A percentile compares a stretch with the other conserved stretches of the same genome.
Evolutionary conservation across 1,284 basidiomycete genomes (phyloP).

Genomic region (Trametes sp.): DNA sequence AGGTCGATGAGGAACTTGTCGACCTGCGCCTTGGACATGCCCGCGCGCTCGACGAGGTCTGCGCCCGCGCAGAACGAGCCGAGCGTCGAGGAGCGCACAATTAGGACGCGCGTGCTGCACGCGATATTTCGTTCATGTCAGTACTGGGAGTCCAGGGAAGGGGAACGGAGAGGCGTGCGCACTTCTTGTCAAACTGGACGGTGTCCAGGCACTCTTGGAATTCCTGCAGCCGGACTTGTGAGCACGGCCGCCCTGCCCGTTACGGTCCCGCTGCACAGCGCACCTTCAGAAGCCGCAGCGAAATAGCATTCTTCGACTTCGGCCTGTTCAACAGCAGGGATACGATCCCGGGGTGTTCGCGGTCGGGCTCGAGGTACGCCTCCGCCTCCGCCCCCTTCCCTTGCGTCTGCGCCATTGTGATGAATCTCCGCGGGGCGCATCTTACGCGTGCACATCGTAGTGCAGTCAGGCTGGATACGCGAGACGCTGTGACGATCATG

Average conservation of each 20-base stretch:
- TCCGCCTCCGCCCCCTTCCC: constrained; percentile 40
- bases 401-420: constrained; percentile 15
- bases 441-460: background rate
- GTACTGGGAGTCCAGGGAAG: background rate
- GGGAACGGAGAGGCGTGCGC: constrained; percentile 24
- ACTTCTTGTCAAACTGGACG: constrained; percentile 76
- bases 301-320: constrained; percentile 90
- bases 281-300: constrained; percentile 75
- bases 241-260: too few species aligned
- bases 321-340: constrained; percentile 82
- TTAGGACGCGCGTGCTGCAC: constrained; percentile 74
- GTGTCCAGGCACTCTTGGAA: constrained; percentile 72
- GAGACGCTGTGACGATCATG: constrained; percentile 13
- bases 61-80: constrained; percentile 94
- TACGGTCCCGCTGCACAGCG: too few species aligned
- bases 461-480: background rate
- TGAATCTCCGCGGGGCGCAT: constrained; percentile 16
- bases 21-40: constrained; percentile 82
- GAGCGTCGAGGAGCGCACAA: constrained; percentile 76
- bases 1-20: constrained; percentile 83
- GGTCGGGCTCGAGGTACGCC: constrained; percentile 64
- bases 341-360: constrained; percentile 60
- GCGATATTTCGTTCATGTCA: background rate
- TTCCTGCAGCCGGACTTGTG: constrained; percentile 56
- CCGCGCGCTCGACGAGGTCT: constrained; percentile 85